These are phyloP conservation scores for Knoxia roxburghii DNA, from an alignment of 257 asterid genomes.

Conservation along the genomic window DNA sequence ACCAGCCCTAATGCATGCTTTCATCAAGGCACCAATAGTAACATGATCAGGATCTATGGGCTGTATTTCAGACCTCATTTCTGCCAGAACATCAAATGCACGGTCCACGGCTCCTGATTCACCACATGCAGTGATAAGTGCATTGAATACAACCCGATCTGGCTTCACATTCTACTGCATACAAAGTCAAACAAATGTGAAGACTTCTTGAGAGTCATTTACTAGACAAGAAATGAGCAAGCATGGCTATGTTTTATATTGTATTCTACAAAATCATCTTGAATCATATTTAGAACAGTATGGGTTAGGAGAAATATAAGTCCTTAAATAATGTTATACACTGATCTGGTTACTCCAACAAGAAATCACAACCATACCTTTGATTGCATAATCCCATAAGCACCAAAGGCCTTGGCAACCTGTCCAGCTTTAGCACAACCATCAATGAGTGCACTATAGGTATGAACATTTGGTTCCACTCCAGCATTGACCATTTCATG, in stretches of 20 bases:
- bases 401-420: slow-evolving; percentile 98
- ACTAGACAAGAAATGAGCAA: background rate
- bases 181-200: slow-evolving; percentile 38
- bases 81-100: slow-evolving; percentile 92
- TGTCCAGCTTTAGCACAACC: slow-evolving; percentile 99
- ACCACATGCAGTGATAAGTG: slow-evolving; percentile 98
- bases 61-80: slow-evolving; percentile 69
- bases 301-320: slow-evolving; percentile 10
- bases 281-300: background rate
- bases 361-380: slow-evolving; percentile 51
- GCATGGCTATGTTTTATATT: background rate
- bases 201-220: slow-evolving; percentile 19
- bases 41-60: slow-evolving; percentile 95
- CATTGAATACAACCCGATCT: slow-evolving; percentile 95
- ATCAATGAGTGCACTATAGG: slow-evolving; percentile 92
- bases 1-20: slow-evolving; percentile 81
- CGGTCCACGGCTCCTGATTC: slow-evolving; percentile 96
- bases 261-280: background rate
- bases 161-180: slow-evolving; percentile 89
- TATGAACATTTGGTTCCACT: slow-evolving; percentile 90
- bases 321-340: background rate
- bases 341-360: background rate
- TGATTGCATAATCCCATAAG: slow-evolving; percentile 92
- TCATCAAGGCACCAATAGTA: slow-evolving; percentile 94
- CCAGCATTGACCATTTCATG: slow-evolving; percentile 98